Conservation (phyloP, 441 rosid species). For the Geranium incanum region DNA sequence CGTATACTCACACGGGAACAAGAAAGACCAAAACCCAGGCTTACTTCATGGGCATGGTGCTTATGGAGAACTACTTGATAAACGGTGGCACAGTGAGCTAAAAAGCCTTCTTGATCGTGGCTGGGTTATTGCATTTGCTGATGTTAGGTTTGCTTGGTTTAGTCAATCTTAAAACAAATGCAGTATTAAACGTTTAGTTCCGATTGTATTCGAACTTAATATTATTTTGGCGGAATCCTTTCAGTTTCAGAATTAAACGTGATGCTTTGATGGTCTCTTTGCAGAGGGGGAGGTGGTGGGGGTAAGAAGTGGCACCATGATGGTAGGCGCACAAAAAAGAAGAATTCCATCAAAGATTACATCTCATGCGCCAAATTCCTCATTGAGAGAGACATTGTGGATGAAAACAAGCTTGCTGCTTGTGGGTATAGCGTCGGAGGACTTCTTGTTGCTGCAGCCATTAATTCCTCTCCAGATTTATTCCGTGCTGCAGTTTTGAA, state of each 20-base stretch:
- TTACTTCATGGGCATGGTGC: constrained; percentile 94
- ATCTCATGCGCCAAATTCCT: constrained; percentile 73
- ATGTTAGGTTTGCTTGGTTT: constrained; percentile 61
- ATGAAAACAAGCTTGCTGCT: constrained; percentile 69
- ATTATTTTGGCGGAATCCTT: background rate
- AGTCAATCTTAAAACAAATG: constrained; percentile 1
- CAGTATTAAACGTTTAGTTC: background rate
- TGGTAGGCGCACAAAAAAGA: constrained; percentile 57
- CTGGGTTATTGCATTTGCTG: constrained; percentile 91
- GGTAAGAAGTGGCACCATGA: constrained; percentile 80
- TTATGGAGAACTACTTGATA: constrained; percentile 83
- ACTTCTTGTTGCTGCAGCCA: constrained; percentile 87
- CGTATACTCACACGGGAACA: constrained; percentile 50
- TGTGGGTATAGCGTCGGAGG: constrained; percentile 98
- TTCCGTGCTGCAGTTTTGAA: constrained; percentile 79
- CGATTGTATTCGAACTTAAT: background rate
- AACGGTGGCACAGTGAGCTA: constrained; percentile 83
- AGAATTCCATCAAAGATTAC: constrained; percentile 66
- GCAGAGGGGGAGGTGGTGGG: constrained; percentile 88
- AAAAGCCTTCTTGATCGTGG: constrained; percentile 98
- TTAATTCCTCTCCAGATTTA: constrained; percentile 57
- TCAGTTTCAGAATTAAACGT: background rate
- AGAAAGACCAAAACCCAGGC: constrained; percentile 47
- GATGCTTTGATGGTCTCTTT: constrained; percentile 23
- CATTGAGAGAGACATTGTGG: constrained; percentile 53